Evolutionary conservation across 1,284 basidiomycete species (phyloP).

Genomic region (Rhodotorula mucilaginosa): DNA sequence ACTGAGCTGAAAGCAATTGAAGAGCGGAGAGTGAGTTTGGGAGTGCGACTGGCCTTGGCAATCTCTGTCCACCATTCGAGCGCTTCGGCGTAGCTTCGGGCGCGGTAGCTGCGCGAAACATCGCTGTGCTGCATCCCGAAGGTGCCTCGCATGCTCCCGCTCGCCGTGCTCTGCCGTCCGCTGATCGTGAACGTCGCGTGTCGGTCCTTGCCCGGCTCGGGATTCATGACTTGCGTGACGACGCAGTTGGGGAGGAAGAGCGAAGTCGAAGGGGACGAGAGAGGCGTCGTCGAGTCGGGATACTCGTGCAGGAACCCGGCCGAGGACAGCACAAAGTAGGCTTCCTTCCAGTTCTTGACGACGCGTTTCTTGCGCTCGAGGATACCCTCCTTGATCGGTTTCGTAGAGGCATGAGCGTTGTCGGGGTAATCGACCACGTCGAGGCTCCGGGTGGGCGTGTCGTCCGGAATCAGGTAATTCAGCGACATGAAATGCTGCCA

Average conservation of each 20-base stretch:
- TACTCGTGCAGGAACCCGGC: slow-evolving; percentile 35
- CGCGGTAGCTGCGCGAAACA: slow-evolving; percentile 3
- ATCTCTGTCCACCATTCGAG: slow-evolving; percentile 7
- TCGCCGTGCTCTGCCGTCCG: background rate
- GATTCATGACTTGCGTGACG: slow-evolving; percentile 8
- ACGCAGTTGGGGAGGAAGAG: slow-evolving; percentile 22
- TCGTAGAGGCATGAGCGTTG: slow-evolving; percentile 21
- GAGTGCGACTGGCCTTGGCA: background rate
- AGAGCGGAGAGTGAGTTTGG: no score
- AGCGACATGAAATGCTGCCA: slow-evolving; percentile 32
- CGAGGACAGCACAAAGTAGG: slow-evolving; percentile 32
- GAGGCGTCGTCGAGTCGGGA: slow-evolving; percentile 1
- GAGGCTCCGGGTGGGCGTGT: background rate
- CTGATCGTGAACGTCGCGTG: slow-evolving; percentile 15
- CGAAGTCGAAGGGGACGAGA: slow-evolving; percentile 8
- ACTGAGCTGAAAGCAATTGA: no score
- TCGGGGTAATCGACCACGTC: slow-evolving; percentile 20
- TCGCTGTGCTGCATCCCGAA: slow-evolving; percentile 6
- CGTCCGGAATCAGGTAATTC: slow-evolving; percentile 28
- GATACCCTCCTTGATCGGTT: slow-evolving; percentile 26
- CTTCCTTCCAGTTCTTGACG: slow-evolving; percentile 29
- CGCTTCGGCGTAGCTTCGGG: slow-evolving; percentile 8
- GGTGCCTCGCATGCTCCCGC: background rate
- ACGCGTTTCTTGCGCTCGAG: slow-evolving; percentile 36
- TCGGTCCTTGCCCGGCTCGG: slow-evolving; percentile 10